Evolutionary conservation across 1,284 basidiomycete genomes (phyloP).

Genomic region (Cryptococcus hybrid): DNA sequence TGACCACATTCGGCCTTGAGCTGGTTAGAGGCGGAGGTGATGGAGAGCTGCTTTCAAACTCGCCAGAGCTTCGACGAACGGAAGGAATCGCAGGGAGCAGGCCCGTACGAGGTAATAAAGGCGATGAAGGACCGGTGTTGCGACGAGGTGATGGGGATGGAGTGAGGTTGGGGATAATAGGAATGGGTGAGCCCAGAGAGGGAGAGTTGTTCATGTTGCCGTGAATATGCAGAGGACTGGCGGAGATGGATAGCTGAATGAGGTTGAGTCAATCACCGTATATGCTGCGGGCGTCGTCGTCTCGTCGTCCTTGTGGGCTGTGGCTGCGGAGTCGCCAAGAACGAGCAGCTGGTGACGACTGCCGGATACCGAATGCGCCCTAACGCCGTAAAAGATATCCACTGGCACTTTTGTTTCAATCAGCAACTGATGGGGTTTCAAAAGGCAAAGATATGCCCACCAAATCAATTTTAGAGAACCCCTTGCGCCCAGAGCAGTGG

Average conservation of each 20-base stretch:
- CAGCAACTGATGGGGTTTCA: too few relatives aligned
- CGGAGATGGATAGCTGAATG: neutral
- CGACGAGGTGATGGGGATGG: conserved; percentile 14
- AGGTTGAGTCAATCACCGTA: conserved; percentile 9
- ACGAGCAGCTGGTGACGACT: too few relatives aligned
- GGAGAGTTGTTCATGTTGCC: neutral
- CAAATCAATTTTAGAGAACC: too few relatives aligned
- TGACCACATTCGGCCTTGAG: conserved; percentile 14
- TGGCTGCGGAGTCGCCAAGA: too few relatives aligned
- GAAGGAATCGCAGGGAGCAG: neutral
- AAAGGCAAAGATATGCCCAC: too few relatives aligned
- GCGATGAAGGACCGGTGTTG: neutral
- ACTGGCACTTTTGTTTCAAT: neutral
- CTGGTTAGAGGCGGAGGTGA: conserved; percentile 11
- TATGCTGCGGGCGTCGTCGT: neutral
- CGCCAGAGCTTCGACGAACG: conserved; percentile 4
- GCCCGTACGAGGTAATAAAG: too few relatives aligned
- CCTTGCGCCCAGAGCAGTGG: too few relatives aligned
- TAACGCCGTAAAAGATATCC: neutral
- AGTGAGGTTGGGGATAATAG: conserved; percentile 6
- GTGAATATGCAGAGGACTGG: neutral
- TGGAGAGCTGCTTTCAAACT: neutral
- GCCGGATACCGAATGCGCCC: too few relatives aligned
- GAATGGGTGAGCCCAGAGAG: conserved; percentile 8
- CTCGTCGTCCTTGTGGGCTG: too few relatives aligned